phyloP scores from a whole-genome alignment of 148 eudicot species.

The Cornus kousa region DNA sequence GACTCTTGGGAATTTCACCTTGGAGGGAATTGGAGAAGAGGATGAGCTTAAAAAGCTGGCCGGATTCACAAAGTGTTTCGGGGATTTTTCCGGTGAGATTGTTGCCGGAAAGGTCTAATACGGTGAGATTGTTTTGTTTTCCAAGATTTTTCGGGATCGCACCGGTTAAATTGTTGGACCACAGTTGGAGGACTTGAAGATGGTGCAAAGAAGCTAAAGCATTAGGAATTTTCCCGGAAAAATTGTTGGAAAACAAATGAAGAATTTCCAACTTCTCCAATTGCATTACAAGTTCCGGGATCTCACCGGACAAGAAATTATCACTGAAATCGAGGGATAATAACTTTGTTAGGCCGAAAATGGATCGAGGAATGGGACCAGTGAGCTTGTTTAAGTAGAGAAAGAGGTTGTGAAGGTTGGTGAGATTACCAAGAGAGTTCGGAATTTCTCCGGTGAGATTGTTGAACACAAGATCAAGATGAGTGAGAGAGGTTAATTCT shows the following conservation, averaged over 20 bases:
- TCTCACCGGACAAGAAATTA: constrained; percentile 60
- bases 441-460: constrained; percentile 73
- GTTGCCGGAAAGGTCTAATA: constrained; percentile 84
- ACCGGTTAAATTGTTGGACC: constrained; percentile 72
- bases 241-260: constrained; percentile 74
- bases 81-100: constrained; percentile 77
- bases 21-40: constrained; percentile 72
- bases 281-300: constrained; percentile 39
- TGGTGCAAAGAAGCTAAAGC: constrained; percentile 53
- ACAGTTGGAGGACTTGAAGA: constrained; percentile 81
- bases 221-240: constrained; percentile 65
- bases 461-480: constrained; percentile 83
- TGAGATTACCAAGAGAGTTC: constrained; percentile 67
- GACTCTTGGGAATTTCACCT: constrained; percentile 56
- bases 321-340: constrained; percentile 79
- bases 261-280: constrained; percentile 61
- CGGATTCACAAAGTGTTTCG: constrained; percentile 49
- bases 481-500: constrained; percentile 45
- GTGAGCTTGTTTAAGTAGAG: constrained; percentile 68
- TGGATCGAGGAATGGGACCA: constrained; percentile 55
- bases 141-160: constrained; percentile 74
- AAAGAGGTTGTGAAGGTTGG: constrained; percentile 55
- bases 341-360: constrained; percentile 46
- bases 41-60: constrained; percentile 63
- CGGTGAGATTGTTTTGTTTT: constrained; percentile 62